Evolutionary conservation across 768 basidiomycete genomes (phyloP), one percentile per base, ranked within the genome.

Genomic region (Neoboletus subvelutipes): DNA sequence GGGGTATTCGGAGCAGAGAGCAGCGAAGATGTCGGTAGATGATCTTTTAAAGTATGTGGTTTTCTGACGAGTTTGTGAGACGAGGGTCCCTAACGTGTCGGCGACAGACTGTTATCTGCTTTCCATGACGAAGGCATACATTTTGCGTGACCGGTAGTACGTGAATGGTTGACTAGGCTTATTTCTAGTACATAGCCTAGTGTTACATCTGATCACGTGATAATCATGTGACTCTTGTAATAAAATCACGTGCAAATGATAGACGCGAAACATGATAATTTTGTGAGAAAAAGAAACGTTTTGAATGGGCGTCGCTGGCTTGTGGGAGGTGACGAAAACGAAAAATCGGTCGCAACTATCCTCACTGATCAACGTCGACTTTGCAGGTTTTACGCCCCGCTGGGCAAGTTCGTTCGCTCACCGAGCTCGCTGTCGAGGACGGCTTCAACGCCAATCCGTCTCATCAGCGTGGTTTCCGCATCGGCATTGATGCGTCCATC

Each of bases 1-100:
- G 5, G 88, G 83, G 1, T 87, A 84, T 65, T 81, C 84, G 20
- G 90, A 95, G 50, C 83, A 80, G 50, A 83, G 95, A 45, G 92
- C 92, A 1, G 84, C 93, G 2, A 98, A 98, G 73, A 95, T 98
- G 94, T 85, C 88, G 55, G 80, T 97, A 12, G 90, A 96, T 62
- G 95, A 96, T 69, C 77, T 98, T 24, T 76, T 98, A 37, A 94
- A 89, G 92, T 93, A 66, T 52, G 87, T 75, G 24, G 11, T 31
- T 34, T 46, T 34, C 22, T 52, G 9, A 42, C 66, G n/a, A 61
- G 13, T n/a, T 24, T 13, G 12, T 11, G 33, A 33, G 22, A 12
- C 4, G 24, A 39, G 2, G 4, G 20, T 34, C 41, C 13, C 51
- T 68, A 28, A 64, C 31, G 12, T 24, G 4, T 34, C 4, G 15